Evolutionary conservation across 2,329 filamentous ascomycete genomes (phyloP), one percentile per base, ranked within the genome.

Genomic region (Nigrospora oryzae): DNA sequence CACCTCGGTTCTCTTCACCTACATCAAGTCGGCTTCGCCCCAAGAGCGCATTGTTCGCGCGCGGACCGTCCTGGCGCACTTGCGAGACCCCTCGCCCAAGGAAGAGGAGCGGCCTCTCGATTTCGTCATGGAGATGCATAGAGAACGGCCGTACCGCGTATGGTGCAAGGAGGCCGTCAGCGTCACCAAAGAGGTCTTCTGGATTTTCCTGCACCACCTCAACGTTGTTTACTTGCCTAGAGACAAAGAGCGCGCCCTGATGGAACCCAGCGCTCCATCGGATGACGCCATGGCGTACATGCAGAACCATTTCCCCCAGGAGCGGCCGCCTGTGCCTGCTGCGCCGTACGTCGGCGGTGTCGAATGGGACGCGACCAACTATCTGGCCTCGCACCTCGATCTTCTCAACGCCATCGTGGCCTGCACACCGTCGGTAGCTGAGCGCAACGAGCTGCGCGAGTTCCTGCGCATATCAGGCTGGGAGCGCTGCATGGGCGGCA

Each of bases 301-400:
- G 73, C 59, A 73, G 40, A 74, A 77, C 15, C 79, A 90, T 64
- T 97, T 96, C 61, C 91, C 93, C 0, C 79, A 83, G 39, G 86
- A 90, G 53, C 82, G 89, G 1, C 86, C 90, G 4, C 93, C 93
- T 0, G 89, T 97, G 1, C 89, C 91, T 23, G 91, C 93, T 14
- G 91, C 91, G 5, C 91, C 91, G 1, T 97, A 97, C 59, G 90
- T 97, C 36, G 93, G 93, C 40, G 91, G 93, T 44, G 93, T 97
- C 11, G 93, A 98, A 65, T 97, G 93, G 93, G 93, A 97, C 61
- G 93, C 93, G 3, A 97, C 93, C 11, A 96, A 95, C 64, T 97
- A 97, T 62, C 74, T 97, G 11, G 89, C 91, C 15, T 87, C 86
- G 0, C 91, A 98, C 58, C 75, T 98, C 11, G 93, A 97, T 58